Base-by-base conservation (phyloP, 352 stramenopile genomes). In the Globisporangium perplexum region DNA sequence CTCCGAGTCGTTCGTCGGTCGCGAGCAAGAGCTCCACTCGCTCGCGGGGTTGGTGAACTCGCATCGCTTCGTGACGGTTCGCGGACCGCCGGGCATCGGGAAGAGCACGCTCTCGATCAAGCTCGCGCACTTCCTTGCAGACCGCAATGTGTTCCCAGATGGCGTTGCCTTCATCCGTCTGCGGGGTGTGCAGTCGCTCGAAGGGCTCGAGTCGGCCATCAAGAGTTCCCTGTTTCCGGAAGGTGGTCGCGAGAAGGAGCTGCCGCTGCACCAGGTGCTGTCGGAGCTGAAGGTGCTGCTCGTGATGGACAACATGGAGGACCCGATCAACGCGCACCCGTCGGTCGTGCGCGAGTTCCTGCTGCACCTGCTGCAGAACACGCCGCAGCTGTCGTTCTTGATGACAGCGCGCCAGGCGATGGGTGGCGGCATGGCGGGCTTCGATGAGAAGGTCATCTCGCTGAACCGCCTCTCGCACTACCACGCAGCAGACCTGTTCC, bases 221-320 rank as follows among this genome's bases (percentile, higher is more conserved):
- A 88, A 88, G 51, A 83, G 69, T 38, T 57, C 77, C 0, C 38
- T 92, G 24, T 86, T 86, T 17, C 73, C 72, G 4, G 78, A 90
- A 44, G 73, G 71, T 23, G 76, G 72, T 4, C 72, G 69, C 1
- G 74, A 89, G 47, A 86, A 87, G 43, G 78, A 87, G 47, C 66
- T 82, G 35, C 73, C 75, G 24, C 65, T 92, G 4, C 60, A 84
- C 39, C 68, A 84, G 54, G 55, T 73, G 6, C 63, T 92, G 4
- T 50, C 67, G 2, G 77, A 90, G 12, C 56, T 74, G 59, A 81
- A 77, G 17, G 60, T 86, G 51, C 58, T 92, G 48, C 57, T 92
- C 17, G 72, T 92, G 36, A 69, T 92, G 63, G 82, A 92, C 66
- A 89, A 92, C 62, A 87, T 90, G 74, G 78, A 92, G 54, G 82